Percentiles rank a stretch among this genome's conserved stretches.
These are phyloP conservation scores for Graphilbum fragrans DNA, from an alignment of 2,329 filamentous ascomycete genomes.

Conservation along the genomic window DNA sequence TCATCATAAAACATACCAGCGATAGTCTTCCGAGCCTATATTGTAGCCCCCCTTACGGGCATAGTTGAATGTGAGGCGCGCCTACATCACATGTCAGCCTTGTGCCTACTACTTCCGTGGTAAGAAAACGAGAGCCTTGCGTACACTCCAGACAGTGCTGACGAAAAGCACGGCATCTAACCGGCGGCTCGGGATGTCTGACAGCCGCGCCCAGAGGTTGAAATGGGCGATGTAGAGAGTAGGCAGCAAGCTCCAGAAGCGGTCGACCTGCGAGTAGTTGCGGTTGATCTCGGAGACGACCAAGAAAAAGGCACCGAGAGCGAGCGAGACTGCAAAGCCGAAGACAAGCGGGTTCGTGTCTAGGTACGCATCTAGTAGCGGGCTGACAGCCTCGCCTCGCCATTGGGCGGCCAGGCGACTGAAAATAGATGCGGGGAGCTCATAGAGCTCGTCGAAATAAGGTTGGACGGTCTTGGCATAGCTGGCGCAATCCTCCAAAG, in stretches of 20 bases:
- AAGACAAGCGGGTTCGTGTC: constrained; percentile 78
- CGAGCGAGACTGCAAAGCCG: constrained; percentile 58
- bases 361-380: constrained; percentile 59
- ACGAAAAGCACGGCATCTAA: constrained; percentile 63
- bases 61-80: constrained; percentile 88
- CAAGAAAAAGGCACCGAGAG: constrained; percentile 60
- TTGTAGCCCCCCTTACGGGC: constrained; percentile 89
- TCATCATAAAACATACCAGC: constrained; percentile 44
- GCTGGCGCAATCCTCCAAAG: constrained; percentile 63
- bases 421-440: constrained; percentile 54
- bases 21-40: constrained; percentile 86
- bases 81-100: constrained; percentile 32
- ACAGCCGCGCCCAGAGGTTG: constrained; percentile 66
- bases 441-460: constrained; percentile 56
- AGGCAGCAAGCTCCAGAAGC: constrained; percentile 82
- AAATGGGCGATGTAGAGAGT: constrained; percentile 80
- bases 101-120: too few relatives aligned
- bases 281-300: constrained; percentile 71
- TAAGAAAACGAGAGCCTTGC: background rate
- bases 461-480: constrained; percentile 64
- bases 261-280: constrained; percentile 96
- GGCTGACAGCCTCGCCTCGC: constrained; percentile 15
- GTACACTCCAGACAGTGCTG: constrained; percentile 68
- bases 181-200: constrained; percentile 55
- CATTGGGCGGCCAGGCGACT: constrained; percentile 47